A percentile compares a stretch with the other conserved stretches of the same genome.
phyloP scores from a whole-genome alignment of 148 eudicot genomes.

The Rhododendron ferrugineum region DNA sequence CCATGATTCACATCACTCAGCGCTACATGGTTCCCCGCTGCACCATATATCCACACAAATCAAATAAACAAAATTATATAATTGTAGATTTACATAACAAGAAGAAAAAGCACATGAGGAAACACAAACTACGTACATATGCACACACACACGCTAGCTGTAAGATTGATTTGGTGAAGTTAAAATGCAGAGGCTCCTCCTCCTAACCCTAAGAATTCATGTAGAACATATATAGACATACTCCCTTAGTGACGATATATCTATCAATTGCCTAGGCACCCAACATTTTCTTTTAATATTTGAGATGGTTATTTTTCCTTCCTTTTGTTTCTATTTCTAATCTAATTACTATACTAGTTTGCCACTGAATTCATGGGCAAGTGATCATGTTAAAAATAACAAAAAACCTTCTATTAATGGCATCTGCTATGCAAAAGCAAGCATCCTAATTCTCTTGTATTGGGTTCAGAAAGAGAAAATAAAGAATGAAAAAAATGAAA shows the following conservation, averaged over 20 bases:
- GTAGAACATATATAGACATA: background rate
- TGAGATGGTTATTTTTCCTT: background rate
- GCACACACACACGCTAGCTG: background rate
- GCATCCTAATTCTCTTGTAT: background rate
- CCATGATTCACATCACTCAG: slow-evolving; percentile 26
- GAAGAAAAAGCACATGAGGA: background rate
- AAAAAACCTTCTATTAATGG: background rate
- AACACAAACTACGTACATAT: no score
- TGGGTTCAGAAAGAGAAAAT: background rate
- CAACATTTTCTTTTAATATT: background rate
- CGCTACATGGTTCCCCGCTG: slow-evolving; percentile 24
- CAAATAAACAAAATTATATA: background rate
- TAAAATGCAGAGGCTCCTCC: background rate
- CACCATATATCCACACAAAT: background rate
- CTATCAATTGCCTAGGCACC: background rate
- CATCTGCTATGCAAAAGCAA: background rate
- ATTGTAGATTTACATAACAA: background rate
- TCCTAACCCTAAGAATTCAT: background rate
- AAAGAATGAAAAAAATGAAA: background rate
- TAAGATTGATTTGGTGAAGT: background rate
- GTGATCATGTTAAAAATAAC: background rate
- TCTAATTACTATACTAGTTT: background rate
- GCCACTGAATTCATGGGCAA: background rate
- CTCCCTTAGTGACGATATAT: background rate
- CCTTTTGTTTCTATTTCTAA: background rate